These are phyloP conservation scores for Spathaspora sp. DNA, from an alignment of 805 yeast genomes.

Conservation along the genomic window DNA sequence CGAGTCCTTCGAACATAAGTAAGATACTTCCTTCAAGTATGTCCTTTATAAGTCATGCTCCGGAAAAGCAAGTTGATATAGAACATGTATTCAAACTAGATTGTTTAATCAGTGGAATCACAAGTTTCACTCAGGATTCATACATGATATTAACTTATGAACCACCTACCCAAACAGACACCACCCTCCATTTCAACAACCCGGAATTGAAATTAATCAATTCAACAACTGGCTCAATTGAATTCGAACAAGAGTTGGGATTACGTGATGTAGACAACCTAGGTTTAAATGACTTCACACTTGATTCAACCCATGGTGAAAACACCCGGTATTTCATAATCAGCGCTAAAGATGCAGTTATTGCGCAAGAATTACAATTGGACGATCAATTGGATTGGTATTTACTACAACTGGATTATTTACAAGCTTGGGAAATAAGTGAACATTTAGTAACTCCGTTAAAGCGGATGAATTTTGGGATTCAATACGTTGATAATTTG, in stretches of 20 bases:
- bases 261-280: constrained; percentile 53
- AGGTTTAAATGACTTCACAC: constrained; percentile 77
- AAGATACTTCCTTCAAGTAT: constrained; percentile 49
- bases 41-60: constrained; percentile 40
- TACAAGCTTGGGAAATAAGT: constrained; percentile 79
- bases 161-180: constrained; percentile 28
- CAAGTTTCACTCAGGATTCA: constrained; percentile 70
- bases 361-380: constrained; percentile 67
- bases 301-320: constrained; percentile 49
- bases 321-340: constrained; percentile 57
- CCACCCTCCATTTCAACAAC: constrained; percentile 29
- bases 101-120: constrained; percentile 69
- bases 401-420: constrained; percentile 46
- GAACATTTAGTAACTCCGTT: constrained; percentile 47
- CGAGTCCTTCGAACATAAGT: constrained; percentile 23
- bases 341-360: constrained; percentile 78
- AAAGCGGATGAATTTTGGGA: constrained; percentile 59
- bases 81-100: constrained; percentile 47
- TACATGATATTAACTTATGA: constrained; percentile 57
- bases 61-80: constrained; percentile 42
- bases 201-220: constrained; percentile 79
- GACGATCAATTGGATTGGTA: constrained; percentile 76
- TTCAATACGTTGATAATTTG: constrained; percentile 46
- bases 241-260: constrained; percentile 75
- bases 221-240: constrained; percentile 62